Percentiles rank a stretch among this genome's conserved stretches.
These are phyloP conservation scores for Aquilaria malaccensis DNA, from an alignment of 345 rosid species.

Conservation along the genomic window DNA sequence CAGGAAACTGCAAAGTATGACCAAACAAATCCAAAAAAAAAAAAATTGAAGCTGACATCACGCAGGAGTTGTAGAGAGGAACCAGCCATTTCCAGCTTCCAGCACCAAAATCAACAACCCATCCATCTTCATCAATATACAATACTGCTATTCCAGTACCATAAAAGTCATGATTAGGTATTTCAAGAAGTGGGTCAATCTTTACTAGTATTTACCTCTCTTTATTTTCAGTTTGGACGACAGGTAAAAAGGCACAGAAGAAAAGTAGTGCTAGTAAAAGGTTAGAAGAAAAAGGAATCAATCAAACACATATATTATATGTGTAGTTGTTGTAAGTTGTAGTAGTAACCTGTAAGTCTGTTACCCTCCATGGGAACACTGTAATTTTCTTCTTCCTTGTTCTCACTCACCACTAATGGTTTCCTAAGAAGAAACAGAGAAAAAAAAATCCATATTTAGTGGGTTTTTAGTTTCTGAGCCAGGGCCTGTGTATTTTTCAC, in stretches of 20 bases:
- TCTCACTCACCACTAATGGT: slow-evolving; percentile 12
- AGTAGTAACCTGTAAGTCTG: slow-evolving; percentile 7
- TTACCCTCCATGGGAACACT: slow-evolving; percentile 4
- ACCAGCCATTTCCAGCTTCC: neutral
- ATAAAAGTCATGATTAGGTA: neutral
- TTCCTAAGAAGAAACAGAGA: slow-evolving; percentile 26
- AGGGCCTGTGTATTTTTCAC: too few relatives aligned
- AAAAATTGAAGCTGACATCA: slow-evolving; percentile 11
- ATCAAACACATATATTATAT: neutral
- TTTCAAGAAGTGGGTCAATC: slow-evolving; percentile 17
- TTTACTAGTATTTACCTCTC: too few relatives aligned
- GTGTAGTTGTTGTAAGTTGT: slow-evolving; percentile 14
- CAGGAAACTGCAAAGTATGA: slow-evolving; percentile 17
- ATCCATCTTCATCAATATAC: slow-evolving; percentile 5
- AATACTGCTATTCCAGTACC: slow-evolving; percentile 29
- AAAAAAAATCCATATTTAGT: slow-evolving; percentile 15
- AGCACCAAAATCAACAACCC: slow-evolving; percentile 3
- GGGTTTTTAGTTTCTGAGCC: neutral
- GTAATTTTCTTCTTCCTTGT: slow-evolving; percentile 2
- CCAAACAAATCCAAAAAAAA: slow-evolving; percentile 14
- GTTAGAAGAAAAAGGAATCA: slow-evolving; percentile 6
- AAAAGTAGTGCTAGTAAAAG: too few relatives aligned
- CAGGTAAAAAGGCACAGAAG: slow-evolving; percentile 15
- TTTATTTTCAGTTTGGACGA: slow-evolving; percentile 29
- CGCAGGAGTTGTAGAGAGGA: slow-evolving; percentile 25